Evolutionary conservation across 805 yeast species (phyloP).

Genomic region (Danielia oregonensis): DNA sequence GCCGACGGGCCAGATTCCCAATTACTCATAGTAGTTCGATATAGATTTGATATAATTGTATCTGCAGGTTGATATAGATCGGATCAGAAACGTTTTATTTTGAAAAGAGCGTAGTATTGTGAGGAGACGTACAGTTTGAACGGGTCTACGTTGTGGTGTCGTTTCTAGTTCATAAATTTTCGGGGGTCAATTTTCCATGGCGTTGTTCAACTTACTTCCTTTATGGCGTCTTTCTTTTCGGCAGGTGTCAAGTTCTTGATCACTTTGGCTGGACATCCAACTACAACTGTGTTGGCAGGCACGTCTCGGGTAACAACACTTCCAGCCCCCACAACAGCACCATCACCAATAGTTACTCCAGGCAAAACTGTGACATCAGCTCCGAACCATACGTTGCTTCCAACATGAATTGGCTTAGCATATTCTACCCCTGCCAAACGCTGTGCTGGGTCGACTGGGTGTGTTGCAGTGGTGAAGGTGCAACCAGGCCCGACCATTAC

Average conservation of each 20-base stretch:
- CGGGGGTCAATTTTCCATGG: too few species aligned
- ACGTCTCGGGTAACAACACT: conserved; percentile 58
- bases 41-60: too few species aligned
- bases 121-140: too few species aligned
- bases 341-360: conserved; percentile 64
- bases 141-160: too few species aligned
- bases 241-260: conserved; percentile 26
- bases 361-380: conserved; percentile 52
- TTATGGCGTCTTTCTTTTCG: conserved; percentile 14
- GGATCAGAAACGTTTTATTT: too few species aligned
- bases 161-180: too few species aligned
- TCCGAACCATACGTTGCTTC: conserved; percentile 69
- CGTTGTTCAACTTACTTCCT: too few species aligned
- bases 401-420: conserved; percentile 56
- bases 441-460: conserved; percentile 49
- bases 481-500: conserved; percentile 65
- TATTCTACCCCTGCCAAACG: conserved; percentile 47
- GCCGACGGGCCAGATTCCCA: conserved; percentile 15
- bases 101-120: too few species aligned
- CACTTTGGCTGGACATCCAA: conserved; percentile 61
- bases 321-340: conserved; percentile 64
- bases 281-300: conserved; percentile 52
- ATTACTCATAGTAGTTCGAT: neutral
- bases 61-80: too few species aligned
- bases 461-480: conserved; percentile 58